These are phyloP conservation scores for Cornus kousa DNA, from an alignment of 148 eudicot genomes.

Conservation along the genomic window DNA sequence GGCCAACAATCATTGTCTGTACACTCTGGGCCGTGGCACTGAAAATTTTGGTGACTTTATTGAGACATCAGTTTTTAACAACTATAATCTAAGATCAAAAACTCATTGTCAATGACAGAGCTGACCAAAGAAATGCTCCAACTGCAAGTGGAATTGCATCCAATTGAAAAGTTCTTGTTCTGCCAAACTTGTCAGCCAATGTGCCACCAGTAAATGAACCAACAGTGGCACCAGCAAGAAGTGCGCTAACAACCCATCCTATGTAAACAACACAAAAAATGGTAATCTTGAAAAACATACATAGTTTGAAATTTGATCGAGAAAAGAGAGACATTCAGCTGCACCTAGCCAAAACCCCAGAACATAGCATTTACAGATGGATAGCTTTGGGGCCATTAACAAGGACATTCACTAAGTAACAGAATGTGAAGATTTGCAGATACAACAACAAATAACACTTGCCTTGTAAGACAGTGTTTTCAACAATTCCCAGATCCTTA, in stretches of 20 bases:
- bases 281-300: background rate
- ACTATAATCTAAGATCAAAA: slow-evolving; percentile 10
- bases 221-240: slow-evolving; percentile 97
- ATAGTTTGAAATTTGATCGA: background rate
- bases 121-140: slow-evolving; percentile 92
- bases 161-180: slow-evolving; percentile 80
- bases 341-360: background rate
- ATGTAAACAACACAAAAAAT: slow-evolving; percentile 1
- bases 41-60: slow-evolving; percentile 22
- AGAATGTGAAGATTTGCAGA: background rate
- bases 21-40: slow-evolving; percentile 83
- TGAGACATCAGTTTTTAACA: slow-evolving; percentile 12
- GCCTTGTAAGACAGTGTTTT: slow-evolving; percentile 88
- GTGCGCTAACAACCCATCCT: slow-evolving; percentile 98
- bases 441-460: slow-evolving; percentile 30
- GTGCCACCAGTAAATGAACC: slow-evolving; percentile 98
- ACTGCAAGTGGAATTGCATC: slow-evolving; percentile 90
- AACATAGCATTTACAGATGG: background rate
- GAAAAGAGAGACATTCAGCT: background rate
- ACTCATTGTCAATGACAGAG: slow-evolving; percentile 5
- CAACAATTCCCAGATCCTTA: slow-evolving; percentile 83
- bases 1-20: slow-evolving; percentile 83
- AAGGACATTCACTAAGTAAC: background rate
- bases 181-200: slow-evolving; percentile 91
- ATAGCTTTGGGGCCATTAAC: background rate